Base-by-base conservation (phyloP, 2,329 filamentous ascomycete species). In the Amesomyces nigricolor region DNA sequence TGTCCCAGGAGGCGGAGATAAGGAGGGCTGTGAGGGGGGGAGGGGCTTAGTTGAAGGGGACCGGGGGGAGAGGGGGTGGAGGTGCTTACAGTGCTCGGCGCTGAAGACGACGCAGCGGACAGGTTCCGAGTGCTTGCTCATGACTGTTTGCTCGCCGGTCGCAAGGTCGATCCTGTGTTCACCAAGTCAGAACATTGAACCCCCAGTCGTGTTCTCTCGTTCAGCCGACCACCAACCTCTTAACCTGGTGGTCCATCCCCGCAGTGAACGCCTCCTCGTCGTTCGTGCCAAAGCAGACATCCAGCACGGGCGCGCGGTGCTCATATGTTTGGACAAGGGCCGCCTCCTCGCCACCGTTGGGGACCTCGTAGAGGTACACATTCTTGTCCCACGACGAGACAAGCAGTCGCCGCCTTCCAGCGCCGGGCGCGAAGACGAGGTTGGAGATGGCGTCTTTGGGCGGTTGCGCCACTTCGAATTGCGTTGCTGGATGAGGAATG, bases 371-470 rank as follows among this genome's bases (percentile, higher is more conserved):
- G 51, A 92, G 78, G 72, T 96, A 95, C 54, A 95, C 83, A 69
- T 89, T 83, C 72, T 86, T 89, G 73, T 97, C 92, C 94, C 94
- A 99, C 54, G 91, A 96, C 10, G 91, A 87, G 64, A 92, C 91
- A n/a, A 95, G 82, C 38, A 99, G 80, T 64, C 85, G 80, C 64
- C 85, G 87, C 52, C 79, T 83, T 3, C 86, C 80, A n/a, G 85
- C 83, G 58, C 79, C 75, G 37, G 90, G 88, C 62, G 91, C 89
- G 78, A 95, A 99, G 67, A 84, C 84, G 66, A 97, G 77, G 22
- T 90, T 80, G 47, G 92, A 95, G 65, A 97, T 87, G 65, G 88
- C 89, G 73, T 99, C 94, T 63, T 80, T 81, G 10, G 94, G 94
- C 46, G 91, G 86, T 65, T 89, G 83, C 58, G 85, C 79, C 67